Evolutionary conservation across 129 eudicot genomes (phyloP), one percentile per base, ranked within the genome.

Genomic region (Cynara cardunculus): DNA sequence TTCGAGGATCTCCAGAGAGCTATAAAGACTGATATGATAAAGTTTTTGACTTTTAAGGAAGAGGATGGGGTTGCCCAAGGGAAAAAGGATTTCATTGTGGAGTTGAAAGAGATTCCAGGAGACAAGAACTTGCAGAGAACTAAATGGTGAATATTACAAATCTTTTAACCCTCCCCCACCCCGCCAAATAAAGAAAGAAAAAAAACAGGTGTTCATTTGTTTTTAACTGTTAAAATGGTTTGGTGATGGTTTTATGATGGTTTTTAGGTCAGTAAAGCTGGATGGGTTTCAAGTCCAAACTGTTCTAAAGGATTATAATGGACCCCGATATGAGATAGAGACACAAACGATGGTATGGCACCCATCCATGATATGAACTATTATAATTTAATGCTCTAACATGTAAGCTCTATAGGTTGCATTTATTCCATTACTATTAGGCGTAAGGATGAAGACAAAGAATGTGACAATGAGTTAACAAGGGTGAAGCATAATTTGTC

Each of bases 21-120:
- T 24, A 67, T 87, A 89, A 71, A 49, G 76, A 86, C 78, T 67
- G 88, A 85, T 73, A 89, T 82, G 90, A 35, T 94, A 18, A 89
- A 89, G 87, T 71, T 89, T 84, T 25, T 94, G 82, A 87, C 65
- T 31, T 89, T 88, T 76, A 89, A 87, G 84, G 97, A 90, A 80
- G 86, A 87, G 13, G 84, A 80, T 41, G 82, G 80, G 13, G 70
- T 80, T 46, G 25, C 75, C 8, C 12, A 32, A 44, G 88, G 83
- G 66, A 46, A 37, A 25, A 82, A 78, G 56, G 94, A 89, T 80
- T 90, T 92, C 74, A 80, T 94, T 69, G 96, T 94, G 49, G 92
- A 89, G 82, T 85, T 94, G 86, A 88, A 94, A 49, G 98, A 92
- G 73, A 88, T 89, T 73, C 94, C 94, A 7, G 97, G 97, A n/a